Conservation (phyloP, 2,329 filamentous ascomycete species). For the Myriangium duriaei region DNA sequence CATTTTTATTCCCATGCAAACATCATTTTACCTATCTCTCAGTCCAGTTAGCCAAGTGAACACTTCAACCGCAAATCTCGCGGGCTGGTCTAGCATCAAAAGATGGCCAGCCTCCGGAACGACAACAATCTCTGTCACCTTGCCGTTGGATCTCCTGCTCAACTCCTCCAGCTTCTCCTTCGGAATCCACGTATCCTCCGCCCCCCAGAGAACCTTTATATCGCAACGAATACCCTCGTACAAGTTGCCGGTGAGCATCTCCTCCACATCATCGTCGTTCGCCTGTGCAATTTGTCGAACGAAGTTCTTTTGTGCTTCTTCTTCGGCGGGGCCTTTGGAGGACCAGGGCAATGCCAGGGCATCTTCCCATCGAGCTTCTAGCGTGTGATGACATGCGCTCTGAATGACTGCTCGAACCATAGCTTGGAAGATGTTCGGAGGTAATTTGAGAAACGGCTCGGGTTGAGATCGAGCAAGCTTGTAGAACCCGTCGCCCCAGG, state of each 20-base stretch:
- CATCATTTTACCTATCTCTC: no score
- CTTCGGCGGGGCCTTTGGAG: no score
- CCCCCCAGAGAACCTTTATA: conserved; percentile 34
- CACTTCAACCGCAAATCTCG: conserved; percentile 28
- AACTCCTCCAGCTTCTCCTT: conserved; percentile 26
- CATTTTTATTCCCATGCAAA: no score
- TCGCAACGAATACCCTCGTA: conserved; percentile 20
- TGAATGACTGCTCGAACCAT: no score
- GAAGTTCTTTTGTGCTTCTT: conserved; percentile 25
- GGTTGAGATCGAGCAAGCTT: no score
- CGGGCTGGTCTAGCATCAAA: conserved; percentile 32
- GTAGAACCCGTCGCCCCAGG: no score
- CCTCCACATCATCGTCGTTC: conserved; percentile 27
- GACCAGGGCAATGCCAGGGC: no score
- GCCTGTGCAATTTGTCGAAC: conserved; percentile 30
- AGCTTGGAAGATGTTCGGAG: no score
- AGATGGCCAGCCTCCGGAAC: conserved; percentile 33
- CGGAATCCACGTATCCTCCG: conserved; percentile 33
- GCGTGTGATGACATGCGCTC: no score
- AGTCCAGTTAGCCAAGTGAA: conserved; percentile 26
- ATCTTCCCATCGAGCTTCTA: no score
- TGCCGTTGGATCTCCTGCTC: conserved; percentile 19
- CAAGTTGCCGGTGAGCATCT: conserved; percentile 26
- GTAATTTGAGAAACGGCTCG: no score
- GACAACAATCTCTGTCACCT: conserved; percentile 23